Base-by-base conservation (phyloP, 345 rosid species). In the Xanthoceras sorbifolium region DNA sequence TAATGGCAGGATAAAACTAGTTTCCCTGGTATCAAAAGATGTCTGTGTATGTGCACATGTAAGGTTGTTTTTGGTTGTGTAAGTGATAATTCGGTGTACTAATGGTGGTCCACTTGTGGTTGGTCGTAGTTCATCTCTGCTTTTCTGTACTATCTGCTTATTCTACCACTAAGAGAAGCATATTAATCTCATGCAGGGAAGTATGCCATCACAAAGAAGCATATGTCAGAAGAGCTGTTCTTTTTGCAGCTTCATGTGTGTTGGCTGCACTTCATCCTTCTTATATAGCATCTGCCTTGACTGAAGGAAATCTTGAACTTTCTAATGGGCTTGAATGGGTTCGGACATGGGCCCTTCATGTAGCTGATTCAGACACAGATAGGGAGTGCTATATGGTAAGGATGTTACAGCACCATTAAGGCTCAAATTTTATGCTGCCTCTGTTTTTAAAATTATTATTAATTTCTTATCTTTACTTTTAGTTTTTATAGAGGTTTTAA, bases 251-350 rank as follows among this genome's bases (percentile, higher is more conserved):
- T 75, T 93, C 98, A 48, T 88, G 93, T 63, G 80, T 93, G 67
- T 83, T 96, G 79, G 79, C 88, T 50, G 82, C 99, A 25, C 93
- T 96, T 79, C 97, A 91, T 85, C 99, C 98, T 17, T 91, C 97
- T 31, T 91, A 71, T 86, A 85, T 93, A 40, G 91, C 91, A 66
- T 88, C 98, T 44, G 84, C 88, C 73, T 77, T 96, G 76, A 77
- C 82, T 59, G 97, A 93, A 82, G 98, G 97, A 79, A 91, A 89
- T 70, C 76, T 81, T 42, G 97, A 90, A 77, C 77, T 92, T 80
- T 83, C 89, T 32, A 85, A 85, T 74, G 98, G 94, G 59, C 95
- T 96, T 68, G 99, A 96, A 80, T 96, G 99, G 99, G 79, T 96
- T 69, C 90, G 97, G 38, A 82, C 85, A 7, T 93, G 91, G 97